Conservation (phyloP, 345 rosid genomes). For the Salix koriyanagi region DNA sequence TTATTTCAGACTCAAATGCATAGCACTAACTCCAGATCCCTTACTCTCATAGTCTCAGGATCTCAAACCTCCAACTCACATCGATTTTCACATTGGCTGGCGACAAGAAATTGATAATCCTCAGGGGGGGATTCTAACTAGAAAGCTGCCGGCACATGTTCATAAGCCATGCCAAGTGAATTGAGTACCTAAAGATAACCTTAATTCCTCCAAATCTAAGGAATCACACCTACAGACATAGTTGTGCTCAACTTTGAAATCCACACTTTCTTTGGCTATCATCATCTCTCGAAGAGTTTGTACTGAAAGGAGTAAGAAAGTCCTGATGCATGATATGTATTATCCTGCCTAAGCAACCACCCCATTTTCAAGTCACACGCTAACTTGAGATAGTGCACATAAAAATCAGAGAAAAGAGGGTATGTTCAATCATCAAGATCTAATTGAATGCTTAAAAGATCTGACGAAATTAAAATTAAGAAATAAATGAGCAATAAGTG, state of each 20-base stretch:
- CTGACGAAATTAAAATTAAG: neutral
- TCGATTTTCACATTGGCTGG: neutral
- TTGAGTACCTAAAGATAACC: neutral
- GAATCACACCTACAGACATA: neutral
- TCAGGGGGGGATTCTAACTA: neutral
- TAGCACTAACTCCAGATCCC: neutral
- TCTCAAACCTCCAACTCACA: neutral
- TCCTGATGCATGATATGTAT: neutral
- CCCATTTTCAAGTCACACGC: neutral
- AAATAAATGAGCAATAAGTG: neutral
- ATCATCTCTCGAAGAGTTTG: neutral
- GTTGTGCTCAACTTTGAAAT: no score
- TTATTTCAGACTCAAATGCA: neutral
- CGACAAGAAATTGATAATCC: neutral
- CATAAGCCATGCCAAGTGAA: neutral
- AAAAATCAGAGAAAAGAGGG: neutral
- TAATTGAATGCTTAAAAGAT: neutral
- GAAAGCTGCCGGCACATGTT: no score
- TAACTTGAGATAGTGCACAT: neutral
- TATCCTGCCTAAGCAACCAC: neutral
- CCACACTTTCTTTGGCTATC: neutral
- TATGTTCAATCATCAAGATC: neutral
- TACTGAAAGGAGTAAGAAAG: neutral
- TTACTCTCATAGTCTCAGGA: neutral
- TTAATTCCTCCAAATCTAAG: neutral